Evolutionary conservation across 2,329 filamentous ascomycete species (phyloP).

Genomic region (Botryosphaeria agaves): DNA sequence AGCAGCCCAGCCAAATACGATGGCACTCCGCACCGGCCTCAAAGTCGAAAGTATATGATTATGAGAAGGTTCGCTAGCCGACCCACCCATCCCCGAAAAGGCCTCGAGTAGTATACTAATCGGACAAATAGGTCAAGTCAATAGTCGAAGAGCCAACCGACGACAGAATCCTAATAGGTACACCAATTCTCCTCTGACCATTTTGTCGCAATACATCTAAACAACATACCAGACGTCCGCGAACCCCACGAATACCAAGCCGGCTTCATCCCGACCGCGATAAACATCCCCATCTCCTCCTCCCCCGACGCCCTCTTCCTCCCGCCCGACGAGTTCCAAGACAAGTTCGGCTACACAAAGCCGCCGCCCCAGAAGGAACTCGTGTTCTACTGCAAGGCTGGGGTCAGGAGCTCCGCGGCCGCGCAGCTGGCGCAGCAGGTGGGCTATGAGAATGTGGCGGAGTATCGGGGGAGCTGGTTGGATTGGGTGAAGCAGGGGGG

Average conservation of each 20-base stretch:
- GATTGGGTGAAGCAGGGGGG: conserved; percentile 71
- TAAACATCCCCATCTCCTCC: conserved; percentile 67
- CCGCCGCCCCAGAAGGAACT: conserved; percentile 39
- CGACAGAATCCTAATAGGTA: conserved; percentile 10
- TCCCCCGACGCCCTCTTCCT: conserved; percentile 69
- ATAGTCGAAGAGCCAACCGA: conserved; percentile 14
- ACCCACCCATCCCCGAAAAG: not conserved
- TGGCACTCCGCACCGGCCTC: conserved; percentile 18
- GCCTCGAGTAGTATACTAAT: not conserved
- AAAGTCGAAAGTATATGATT: conserved; percentile 20
- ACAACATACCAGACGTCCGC: conserved; percentile 40
- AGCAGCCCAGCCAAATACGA: conserved; percentile 9
- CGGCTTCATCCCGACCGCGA: conserved; percentile 60
- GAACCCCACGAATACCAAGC: conserved; percentile 49
- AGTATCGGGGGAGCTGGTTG: conserved; percentile 61
- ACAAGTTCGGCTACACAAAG: conserved; percentile 61
- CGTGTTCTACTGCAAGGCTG: conserved; percentile 87
- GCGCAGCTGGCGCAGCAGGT: conserved; percentile 59
- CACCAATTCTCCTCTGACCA: not conserved
- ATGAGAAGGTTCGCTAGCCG: conserved; percentile 14
- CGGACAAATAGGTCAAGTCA: conserved; percentile 10
- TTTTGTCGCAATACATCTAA: not conserved
- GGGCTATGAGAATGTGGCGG: conserved; percentile 55
- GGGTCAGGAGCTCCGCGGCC: conserved; percentile 64
- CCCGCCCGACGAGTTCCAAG: conserved; percentile 59